Base-by-base conservation (phyloP, 1,139 yeast species). In the Blastobotrys illinoisensis region DNA sequence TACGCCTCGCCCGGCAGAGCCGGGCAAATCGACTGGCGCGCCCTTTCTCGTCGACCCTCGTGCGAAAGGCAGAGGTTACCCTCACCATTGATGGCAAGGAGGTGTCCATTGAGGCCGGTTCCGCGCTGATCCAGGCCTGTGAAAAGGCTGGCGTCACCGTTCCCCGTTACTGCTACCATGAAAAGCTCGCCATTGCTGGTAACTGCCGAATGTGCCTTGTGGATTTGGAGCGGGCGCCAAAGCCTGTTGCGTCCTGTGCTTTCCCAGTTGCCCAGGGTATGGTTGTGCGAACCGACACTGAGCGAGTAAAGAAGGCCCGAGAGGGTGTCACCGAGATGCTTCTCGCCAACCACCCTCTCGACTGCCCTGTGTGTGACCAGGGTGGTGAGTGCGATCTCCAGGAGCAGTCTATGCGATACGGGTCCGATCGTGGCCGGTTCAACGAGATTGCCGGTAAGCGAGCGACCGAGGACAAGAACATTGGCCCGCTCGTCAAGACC, bases 381-480 rank as follows among this genome's bases (percentile, higher is more conserved):
- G 96, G 96, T 74, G 96, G 96, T 63, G 96, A 88, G 71, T 88
- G 96, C 77, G 96, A 88, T 70, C 79, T 88, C 65, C 96, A 88
- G 74, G 96, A 88, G 69, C 96, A 88, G 75, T 79, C 90, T 26
- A 77, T 85, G 71, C 81, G 95, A 71, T 86, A 86, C 68, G 96
- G 96, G 56, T 74, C 86, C 54, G 96, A 88, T 73, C 81, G 96
- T 63, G 95, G 96, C 64, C 81, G 96, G 72, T 88, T 86, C 74
- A 73, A 78, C 59, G 96, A 88, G 72, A 80, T 87, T 57, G 79
- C 80, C 54, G 96, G 96, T 68, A 88, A 88, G 74, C 81, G 96
- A 68, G 96, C 96, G 26, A 90, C 86, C 51, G 96, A 88, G 74
- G 88, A 88, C 76, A 88, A 88, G 75, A 89, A 91, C 60, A 82